Percentiles rank a stretch among this genome's conserved stretches.
Conservation (phyloP, 192 early-diverging fungal genomes). For the Entophlyctis helioformis region DNA sequence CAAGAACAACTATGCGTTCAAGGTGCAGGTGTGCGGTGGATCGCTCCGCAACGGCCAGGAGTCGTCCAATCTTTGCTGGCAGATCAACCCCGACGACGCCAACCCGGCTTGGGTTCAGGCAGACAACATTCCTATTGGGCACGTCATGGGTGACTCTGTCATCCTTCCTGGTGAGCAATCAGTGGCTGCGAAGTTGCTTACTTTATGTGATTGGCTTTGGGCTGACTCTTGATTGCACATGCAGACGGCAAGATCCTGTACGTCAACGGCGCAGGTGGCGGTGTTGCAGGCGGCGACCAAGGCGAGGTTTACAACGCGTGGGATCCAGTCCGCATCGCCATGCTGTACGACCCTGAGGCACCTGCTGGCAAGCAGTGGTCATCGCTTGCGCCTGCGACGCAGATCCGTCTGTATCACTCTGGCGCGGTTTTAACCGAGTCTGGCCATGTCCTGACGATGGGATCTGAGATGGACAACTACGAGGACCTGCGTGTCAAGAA, state of each 20-base stretch:
- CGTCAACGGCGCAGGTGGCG: conserved; percentile 16
- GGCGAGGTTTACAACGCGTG: conserved; percentile 13
- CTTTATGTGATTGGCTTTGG: background rate
- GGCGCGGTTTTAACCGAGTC: conserved; percentile 12
- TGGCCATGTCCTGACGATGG: conserved; percentile 18
- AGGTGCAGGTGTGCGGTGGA: conserved; percentile 21
- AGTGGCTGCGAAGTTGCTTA: background rate
- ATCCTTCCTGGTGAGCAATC: conserved; percentile 15
- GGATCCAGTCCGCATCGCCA: conserved; percentile 14
- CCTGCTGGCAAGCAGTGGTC: no score
- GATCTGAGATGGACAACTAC: conserved; percentile 26
- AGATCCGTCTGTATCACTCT: conserved; percentile 18
- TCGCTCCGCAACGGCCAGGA: background rate
- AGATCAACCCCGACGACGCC: conserved; percentile 10
- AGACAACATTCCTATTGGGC: conserved; percentile 6
- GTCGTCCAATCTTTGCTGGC: conserved; percentile 6
- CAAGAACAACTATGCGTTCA: conserved; percentile 7
- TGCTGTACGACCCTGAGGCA: conserved; percentile 20
- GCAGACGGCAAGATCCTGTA: conserved; percentile 19
- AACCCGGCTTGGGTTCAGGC: conserved; percentile 7
- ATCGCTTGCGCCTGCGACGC: no score
- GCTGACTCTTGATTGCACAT: background rate
- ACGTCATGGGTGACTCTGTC: conserved; percentile 20
- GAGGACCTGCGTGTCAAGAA: conserved; percentile 6
- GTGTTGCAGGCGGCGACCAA: conserved; percentile 25